These are phyloP conservation scores for Pestalotiopsis sp. DNA, from an alignment of 2,329 filamentous ascomycete genomes.

Conservation along the genomic window DNA sequence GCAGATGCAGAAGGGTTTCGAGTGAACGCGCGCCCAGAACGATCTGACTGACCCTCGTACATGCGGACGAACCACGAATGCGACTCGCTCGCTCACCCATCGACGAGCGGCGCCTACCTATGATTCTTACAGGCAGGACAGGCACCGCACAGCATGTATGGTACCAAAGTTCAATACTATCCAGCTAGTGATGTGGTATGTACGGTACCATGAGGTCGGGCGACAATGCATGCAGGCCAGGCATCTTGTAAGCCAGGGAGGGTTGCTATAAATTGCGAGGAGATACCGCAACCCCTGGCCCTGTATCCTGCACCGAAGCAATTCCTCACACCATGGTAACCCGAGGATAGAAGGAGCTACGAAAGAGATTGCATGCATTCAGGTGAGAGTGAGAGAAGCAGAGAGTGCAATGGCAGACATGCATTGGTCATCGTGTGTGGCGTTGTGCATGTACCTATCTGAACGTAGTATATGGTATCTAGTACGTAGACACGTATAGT, in stretches of 20 bases:
- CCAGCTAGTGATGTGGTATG: background rate
- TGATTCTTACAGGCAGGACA: background rate
- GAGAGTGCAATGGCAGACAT: background rate
- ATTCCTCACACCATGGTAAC: background rate
- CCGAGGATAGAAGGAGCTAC: background rate
- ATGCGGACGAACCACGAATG: background rate
- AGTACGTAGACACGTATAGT: background rate
- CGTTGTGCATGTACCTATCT: background rate
- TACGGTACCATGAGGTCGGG: conserved; percentile 5
- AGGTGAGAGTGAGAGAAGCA: background rate
- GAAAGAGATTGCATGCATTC: background rate
- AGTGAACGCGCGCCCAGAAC: background rate
- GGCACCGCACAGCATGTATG: background rate
- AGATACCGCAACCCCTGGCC: background rate
- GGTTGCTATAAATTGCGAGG: background rate
- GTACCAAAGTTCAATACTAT: background rate
- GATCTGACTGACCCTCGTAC: background rate
- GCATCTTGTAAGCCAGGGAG: background rate
- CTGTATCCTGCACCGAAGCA: background rate
- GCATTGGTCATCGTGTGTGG: background rate
- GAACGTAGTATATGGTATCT: background rate
- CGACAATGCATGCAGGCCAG: conserved; percentile 2
- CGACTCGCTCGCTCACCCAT: background rate
- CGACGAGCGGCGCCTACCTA: background rate
- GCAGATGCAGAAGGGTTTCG: background rate